Percentiles rank a stretch among this genome's conserved stretches.
Conservation (phyloP, 768 basidiomycete genomes). For the Pleurotus sapidus region DNA sequence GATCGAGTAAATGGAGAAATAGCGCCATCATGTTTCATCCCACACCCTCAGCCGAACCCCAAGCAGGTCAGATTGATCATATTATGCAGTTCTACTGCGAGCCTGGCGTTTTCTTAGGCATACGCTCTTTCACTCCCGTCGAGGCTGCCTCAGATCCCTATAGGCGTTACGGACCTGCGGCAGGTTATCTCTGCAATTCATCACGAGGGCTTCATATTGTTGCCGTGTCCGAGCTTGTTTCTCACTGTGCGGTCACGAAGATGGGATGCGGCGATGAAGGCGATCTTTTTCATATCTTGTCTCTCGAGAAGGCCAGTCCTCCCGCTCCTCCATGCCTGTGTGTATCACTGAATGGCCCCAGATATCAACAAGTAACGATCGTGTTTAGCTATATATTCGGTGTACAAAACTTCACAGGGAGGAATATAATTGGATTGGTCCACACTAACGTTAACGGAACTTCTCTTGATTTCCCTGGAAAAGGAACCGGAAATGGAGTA, state of each 20-base stretch:
- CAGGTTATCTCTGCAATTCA: conserved; percentile 10
- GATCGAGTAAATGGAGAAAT: conserved; percentile 6
- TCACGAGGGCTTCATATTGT: not conserved
- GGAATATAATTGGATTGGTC: no score
- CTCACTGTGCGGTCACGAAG: conserved; percentile 7
- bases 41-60: not conserved
- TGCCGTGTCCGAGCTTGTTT: conserved; percentile 8
- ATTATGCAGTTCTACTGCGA: conserved; percentile 10
- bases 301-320: not conserved
- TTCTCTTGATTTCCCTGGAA: no score
- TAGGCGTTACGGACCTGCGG: conserved; percentile 10
- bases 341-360: no score
- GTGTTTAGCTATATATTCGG: no score
- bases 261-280: not conserved
- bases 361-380: no score
- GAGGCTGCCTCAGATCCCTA: conserved; percentile 9
- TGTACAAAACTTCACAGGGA: no score
- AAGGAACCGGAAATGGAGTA: no score
- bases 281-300: not conserved
- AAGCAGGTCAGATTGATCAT: not conserved
- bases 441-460: no score
- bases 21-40: conserved; percentile 10
- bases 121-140: not conserved
- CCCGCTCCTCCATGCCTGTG: no score
- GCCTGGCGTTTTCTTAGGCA: conserved; percentile 5